phyloP scores from a whole-genome alignment of 2,329 filamentous ascomycete genomes.

The Colletotrichum musae region DNA sequence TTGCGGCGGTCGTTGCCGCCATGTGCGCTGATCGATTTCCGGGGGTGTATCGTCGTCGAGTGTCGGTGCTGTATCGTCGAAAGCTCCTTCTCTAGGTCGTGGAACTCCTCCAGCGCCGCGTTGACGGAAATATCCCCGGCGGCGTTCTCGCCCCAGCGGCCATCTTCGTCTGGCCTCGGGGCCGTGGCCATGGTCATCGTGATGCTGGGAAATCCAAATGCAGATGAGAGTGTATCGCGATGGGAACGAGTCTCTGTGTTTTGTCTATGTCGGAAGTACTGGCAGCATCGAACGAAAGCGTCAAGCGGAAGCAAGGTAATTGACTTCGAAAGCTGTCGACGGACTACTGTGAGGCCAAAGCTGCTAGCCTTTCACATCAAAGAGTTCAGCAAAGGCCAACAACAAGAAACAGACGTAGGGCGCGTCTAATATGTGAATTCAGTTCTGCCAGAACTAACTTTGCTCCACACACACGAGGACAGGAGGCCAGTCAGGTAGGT shows the following conservation, averaged over 20 bases:
- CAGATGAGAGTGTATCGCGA: constrained; percentile 4
- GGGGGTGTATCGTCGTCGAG: constrained; percentile 12
- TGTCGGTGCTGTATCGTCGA: constrained; percentile 40
- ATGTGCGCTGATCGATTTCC: background rate
- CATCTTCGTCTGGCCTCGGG: constrained; percentile 36
- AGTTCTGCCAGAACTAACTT: constrained; percentile 4
- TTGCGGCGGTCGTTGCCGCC: constrained; percentile 23
- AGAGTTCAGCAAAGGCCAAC: background rate
- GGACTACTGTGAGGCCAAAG: background rate
- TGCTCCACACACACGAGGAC: constrained; percentile 17
- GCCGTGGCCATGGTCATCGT: constrained; percentile 13
- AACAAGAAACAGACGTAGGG: background rate
- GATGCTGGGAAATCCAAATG: background rate
- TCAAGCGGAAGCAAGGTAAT: background rate
- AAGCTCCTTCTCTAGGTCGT: constrained; percentile 45
- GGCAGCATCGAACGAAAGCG: background rate
- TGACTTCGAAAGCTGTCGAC: background rate
- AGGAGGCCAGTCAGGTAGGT: background rate
- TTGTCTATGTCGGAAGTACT: background rate
- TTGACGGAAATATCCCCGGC: constrained; percentile 42
- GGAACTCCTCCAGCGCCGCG: constrained; percentile 42
- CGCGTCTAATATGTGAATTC: constrained; percentile 19
- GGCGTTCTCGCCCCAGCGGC: constrained; percentile 46
- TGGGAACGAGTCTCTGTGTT: background rate
- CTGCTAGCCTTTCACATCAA: background rate